Evolutionary conservation across 2,329 filamentous ascomycete genomes (phyloP).

Genomic region (Aspergillus hiratsukae): DNA sequence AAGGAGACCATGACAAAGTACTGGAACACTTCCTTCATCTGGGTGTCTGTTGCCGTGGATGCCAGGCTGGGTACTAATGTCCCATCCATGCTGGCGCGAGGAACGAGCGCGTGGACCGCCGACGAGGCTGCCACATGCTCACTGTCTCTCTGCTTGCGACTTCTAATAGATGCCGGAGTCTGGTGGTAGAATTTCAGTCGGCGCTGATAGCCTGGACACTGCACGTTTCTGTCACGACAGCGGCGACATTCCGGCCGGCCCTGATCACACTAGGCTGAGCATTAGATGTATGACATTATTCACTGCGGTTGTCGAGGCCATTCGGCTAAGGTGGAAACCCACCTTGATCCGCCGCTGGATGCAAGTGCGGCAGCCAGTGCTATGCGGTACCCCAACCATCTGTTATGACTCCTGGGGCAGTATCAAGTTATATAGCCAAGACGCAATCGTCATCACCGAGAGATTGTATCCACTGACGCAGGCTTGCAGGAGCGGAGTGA

Average conservation of each 20-base stretch:
- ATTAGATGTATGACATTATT: background rate
- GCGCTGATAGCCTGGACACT: conserved; percentile 17
- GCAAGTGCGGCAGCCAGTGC: conserved; percentile 19
- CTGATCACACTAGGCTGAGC: conserved; percentile 16
- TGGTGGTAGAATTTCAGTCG: conserved; percentile 15
- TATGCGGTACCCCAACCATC: conserved; percentile 21
- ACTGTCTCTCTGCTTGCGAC: background rate
- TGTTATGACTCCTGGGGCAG: background rate
- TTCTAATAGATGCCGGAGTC: background rate
- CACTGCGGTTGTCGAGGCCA: background rate
- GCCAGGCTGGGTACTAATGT: conserved; percentile 7
- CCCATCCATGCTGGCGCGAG: conserved; percentile 9
- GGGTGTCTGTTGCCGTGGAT: conserved; percentile 7
- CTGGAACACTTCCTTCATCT: conserved; percentile 14
- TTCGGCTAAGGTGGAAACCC: background rate
- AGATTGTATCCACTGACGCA: background rate
- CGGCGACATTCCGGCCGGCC: conserved; percentile 16
- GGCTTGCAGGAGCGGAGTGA: background rate
- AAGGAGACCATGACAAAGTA: conserved; percentile 15
- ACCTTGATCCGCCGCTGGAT: conserved; percentile 21
- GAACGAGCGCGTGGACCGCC: background rate
- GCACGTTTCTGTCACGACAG: conserved; percentile 10
- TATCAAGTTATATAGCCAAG: background rate
- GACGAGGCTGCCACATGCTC: background rate
- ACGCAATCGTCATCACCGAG: background rate